Evolutionary conservation across 2,329 filamentous ascomycete genomes (phyloP).

Genomic region (Paraphaeosphaeria minitans): DNA sequence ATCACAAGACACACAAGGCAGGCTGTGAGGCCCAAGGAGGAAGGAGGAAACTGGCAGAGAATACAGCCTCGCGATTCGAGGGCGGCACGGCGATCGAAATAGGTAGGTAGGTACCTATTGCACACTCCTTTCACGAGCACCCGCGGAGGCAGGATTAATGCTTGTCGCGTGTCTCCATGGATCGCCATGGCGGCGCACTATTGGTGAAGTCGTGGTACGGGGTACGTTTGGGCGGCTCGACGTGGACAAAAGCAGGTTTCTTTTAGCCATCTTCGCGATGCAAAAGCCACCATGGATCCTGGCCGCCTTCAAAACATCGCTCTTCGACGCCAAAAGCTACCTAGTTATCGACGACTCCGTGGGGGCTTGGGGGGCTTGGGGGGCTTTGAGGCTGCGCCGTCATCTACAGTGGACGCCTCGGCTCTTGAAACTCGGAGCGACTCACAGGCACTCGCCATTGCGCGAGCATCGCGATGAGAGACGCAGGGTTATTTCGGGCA

Average conservation of each 20-base stretch:
- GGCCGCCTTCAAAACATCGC: not conserved
- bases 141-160: not conserved
- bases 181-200: not conserved
- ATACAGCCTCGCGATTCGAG: not conserved
- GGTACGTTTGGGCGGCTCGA: not conserved
- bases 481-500: not conserved
- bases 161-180: not conserved
- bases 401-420: not conserved
- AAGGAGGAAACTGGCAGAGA: not conserved
- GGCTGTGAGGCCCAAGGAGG: not conserved
- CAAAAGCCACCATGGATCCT: not conserved
- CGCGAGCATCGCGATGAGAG: not conserved
- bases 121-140: not conserved
- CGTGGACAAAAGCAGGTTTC: constrained; percentile 1
- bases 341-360: too few species aligned
- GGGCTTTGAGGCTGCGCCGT: not conserved
- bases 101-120: too few species aligned
- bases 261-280: not conserved
- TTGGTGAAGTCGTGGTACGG: not conserved
- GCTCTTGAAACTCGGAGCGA: not conserved
- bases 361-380: not conserved
- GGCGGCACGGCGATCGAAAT: not conserved
- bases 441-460: not conserved
- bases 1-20: not conserved
- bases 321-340: too few species aligned